phyloP scores from a whole-genome alignment of 768 basidiomycete species.

The Mycena leptocephala region DNA sequence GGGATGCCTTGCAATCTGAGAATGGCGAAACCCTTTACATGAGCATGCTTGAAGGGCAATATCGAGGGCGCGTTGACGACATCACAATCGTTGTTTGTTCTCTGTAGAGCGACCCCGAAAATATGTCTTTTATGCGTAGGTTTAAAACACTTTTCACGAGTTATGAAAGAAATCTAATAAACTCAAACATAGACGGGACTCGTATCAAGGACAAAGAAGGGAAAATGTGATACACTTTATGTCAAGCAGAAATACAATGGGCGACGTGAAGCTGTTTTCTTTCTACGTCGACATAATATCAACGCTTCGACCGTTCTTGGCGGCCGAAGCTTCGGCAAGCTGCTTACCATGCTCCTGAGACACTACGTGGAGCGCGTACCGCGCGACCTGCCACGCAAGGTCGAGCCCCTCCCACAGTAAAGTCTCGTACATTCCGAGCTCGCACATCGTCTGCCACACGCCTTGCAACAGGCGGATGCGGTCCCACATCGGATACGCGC shows the following conservation, averaged over 20 bases:
- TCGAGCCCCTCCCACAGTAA: slow-evolving; percentile 65
- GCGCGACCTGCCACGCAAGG: slow-evolving; percentile 63
- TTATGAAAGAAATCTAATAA: too few relatives aligned
- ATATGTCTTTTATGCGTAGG: too few relatives aligned
- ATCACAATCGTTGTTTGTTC: slow-evolving; percentile 23
- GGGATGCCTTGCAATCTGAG: neutral
- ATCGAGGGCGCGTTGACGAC: slow-evolving; percentile 24
- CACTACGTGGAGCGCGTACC: slow-evolving; percentile 53
- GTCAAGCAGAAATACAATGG: too few relatives aligned
- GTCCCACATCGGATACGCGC: slow-evolving; percentile 47
- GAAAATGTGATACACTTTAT: too few relatives aligned
- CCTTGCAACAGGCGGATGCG: slow-evolving; percentile 53
- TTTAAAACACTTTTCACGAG: too few relatives aligned
- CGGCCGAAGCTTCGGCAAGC: neutral
- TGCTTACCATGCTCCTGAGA: neutral
- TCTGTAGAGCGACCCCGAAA: neutral
- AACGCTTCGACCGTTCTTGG: neutral
- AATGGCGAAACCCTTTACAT: neutral
- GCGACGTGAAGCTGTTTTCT: too few relatives aligned
- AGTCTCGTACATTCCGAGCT: slow-evolving; percentile 62
- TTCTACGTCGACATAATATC: too few relatives aligned
- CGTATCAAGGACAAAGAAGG: too few relatives aligned
- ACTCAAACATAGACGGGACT: too few relatives aligned
- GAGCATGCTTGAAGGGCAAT: neutral
- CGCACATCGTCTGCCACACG: slow-evolving; percentile 62